Evolutionary conservation across 345 rosid genomes (phyloP).

Genomic region (Bruguiera parviflora): DNA sequence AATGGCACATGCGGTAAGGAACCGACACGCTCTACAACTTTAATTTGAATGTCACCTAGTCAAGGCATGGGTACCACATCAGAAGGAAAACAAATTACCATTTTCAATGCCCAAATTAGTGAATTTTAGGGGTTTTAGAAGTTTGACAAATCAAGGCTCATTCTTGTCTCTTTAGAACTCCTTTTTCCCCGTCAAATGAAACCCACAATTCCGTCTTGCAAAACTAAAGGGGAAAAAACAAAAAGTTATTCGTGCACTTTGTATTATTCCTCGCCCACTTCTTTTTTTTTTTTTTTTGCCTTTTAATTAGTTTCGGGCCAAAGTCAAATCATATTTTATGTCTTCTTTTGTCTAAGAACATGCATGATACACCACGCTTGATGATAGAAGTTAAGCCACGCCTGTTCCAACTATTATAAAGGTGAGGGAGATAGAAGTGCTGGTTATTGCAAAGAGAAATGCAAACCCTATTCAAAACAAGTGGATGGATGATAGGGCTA

Average conservation of each 20-base stretch:
- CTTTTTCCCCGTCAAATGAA: constrained; percentile 3
- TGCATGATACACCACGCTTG: constrained; percentile 1
- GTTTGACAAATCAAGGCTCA: constrained; percentile 5
- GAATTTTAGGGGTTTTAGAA: constrained; percentile 5
- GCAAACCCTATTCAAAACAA: constrained; percentile 16
- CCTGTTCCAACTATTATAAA: constrained; percentile 8
- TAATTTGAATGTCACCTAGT: constrained; percentile 12
- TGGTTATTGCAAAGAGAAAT: constrained; percentile 11
- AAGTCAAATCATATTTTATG: constrained; percentile 14
- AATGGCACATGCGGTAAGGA: constrained; percentile 24
- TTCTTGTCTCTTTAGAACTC: constrained; percentile 18
- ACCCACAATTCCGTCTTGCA: constrained; percentile 12
- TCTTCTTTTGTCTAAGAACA: neutral
- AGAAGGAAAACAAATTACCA: constrained; percentile 17
- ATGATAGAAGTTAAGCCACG: constrained; percentile 28
- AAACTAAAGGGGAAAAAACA: neutral
- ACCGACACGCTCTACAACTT: constrained; percentile 14
- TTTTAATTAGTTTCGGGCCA: neutral
- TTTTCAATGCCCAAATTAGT: constrained; percentile 12
- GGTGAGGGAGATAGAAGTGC: neutral
- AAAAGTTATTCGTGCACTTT: constrained; percentile 6
- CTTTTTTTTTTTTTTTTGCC: neutral
- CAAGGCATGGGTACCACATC: constrained; percentile 29
- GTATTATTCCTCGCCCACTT: constrained; percentile 6
- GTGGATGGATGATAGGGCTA: constrained; percentile 23